Percentiles rank a stretch among this genome's conserved stretches.
phyloP scores from a whole-genome alignment of 148 eudicot species.

The Dianthus caryophyllus region DNA sequence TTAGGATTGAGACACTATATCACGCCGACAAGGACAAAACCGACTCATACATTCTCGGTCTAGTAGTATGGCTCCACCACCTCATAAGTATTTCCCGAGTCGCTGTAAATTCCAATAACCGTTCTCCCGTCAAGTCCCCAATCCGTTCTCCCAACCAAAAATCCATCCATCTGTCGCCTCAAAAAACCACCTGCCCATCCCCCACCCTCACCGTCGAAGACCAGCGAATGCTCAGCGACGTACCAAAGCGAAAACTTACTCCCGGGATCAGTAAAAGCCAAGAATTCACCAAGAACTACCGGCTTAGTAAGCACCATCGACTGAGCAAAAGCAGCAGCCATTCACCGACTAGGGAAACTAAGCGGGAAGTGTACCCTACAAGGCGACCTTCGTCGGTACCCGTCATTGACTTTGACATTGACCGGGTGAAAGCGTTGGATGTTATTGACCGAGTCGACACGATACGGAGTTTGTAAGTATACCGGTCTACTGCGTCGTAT shows the following conservation, averaged over 20 bases:
- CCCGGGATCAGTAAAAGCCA: constrained; percentile 98
- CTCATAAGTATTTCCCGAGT: constrained; percentile 67
- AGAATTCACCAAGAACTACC: constrained; percentile 55
- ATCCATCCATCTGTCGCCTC: constrained; percentile 44
- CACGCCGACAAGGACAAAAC: constrained; percentile 90
- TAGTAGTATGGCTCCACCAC: constrained; percentile 85
- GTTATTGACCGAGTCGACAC: constrained; percentile 89
- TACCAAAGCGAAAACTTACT: constrained; percentile 73
- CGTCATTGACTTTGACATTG: constrained; percentile 65
- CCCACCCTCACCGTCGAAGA: constrained; percentile 74
- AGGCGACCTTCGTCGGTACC: constrained; percentile 80
- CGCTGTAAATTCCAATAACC: constrained; percentile 35
- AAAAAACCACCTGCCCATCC: constrained; percentile 48
- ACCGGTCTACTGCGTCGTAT: no score
- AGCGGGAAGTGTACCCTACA: constrained; percentile 52
- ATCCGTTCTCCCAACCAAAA: constrained; percentile 74
- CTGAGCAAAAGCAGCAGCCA: constrained; percentile 85
- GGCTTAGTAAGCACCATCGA: constrained; percentile 61
- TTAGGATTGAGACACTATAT: constrained; percentile 79
- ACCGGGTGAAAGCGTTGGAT: constrained; percentile 80
- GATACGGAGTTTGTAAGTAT: constrained; percentile 31
- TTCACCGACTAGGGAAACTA: constrained; percentile 59
- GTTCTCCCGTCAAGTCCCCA: constrained; percentile 87
- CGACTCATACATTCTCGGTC: constrained; percentile 76
- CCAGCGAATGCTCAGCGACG: constrained; percentile 77